Evolutionary conservation across 169 alveolate species (phyloP).

Genomic region (Babesia bigemina): DNA sequence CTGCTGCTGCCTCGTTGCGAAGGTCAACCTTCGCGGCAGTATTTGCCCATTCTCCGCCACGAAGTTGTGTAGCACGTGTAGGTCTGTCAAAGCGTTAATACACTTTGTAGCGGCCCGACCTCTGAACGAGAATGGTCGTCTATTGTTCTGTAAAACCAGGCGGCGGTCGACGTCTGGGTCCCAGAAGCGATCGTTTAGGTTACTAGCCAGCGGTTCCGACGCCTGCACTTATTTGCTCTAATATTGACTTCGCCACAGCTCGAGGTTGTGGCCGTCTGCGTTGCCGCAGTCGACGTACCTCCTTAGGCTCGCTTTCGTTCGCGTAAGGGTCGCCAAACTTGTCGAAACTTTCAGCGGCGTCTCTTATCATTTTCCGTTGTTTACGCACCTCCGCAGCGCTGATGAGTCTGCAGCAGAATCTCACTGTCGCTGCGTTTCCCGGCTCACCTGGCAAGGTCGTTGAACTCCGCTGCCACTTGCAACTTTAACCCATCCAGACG

Average conservation of each 20-base stretch:
- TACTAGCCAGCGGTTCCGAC: slow-evolving; percentile 19
- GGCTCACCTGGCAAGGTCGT: slow-evolving; percentile 71
- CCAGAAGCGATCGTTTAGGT: slow-evolving; percentile 78
- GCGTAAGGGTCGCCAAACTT: slow-evolving; percentile 59
- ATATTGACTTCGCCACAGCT: no score
- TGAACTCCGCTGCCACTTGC: slow-evolving; percentile 79
- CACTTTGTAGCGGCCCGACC: slow-evolving; percentile 9
- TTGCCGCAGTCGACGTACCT: slow-evolving; percentile 8
- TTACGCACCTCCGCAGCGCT: slow-evolving; percentile 67
- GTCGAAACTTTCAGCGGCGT: slow-evolving; percentile 59
- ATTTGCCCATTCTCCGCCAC: slow-evolving; percentile 82
- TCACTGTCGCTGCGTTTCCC: not conserved
- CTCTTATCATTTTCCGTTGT: slow-evolving; percentile 59
- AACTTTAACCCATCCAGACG: slow-evolving; percentile 70
- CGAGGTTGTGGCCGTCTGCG: no score
- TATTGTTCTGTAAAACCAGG: slow-evolving; percentile 67
- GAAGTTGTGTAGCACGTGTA: slow-evolving; percentile 79
- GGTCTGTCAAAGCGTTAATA: slow-evolving; percentile 35
- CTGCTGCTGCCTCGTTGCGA: slow-evolving; percentile 82
- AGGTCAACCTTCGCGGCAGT: slow-evolving; percentile 79
- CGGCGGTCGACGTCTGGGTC: slow-evolving; percentile 75
- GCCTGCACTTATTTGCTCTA: not conserved
- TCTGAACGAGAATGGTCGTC: slow-evolving; percentile 69
- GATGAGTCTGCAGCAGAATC: slow-evolving; percentile 29
- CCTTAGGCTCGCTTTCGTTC: slow-evolving; percentile 18